Evolutionary conservation across 257 asterid species (phyloP), one percentile per base, ranked within the genome.

Genomic region (Rubia yunnanensis): DNA sequence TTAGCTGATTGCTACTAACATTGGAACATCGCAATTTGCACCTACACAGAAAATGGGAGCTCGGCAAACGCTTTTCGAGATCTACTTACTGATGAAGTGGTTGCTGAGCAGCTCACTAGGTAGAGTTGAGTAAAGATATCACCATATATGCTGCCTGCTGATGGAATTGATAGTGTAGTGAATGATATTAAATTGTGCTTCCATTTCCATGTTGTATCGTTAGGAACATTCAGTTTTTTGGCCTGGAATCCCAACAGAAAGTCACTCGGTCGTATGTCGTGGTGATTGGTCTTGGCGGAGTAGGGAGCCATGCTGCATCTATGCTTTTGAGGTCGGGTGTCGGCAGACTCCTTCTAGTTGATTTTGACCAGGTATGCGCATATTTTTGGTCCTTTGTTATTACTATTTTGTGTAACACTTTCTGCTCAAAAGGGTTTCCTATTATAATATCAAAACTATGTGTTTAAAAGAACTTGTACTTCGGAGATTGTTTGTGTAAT

Each of bases 231-330:
- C 98, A 92, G 78, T 92, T 92, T 80, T 92, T 92, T 80, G 95
- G 96, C 66, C 77, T 85, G 69, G 95, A 87, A 65, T 74, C 86
- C 70, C 94, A 89, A 78, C 81, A 73, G 79, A 92, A 81, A 72
- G 95, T 89, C 66, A 87, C 85, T 66, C 81, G 82, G 61, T 89
- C 96, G 48, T 92, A 80, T 77, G 96, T 89, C 58, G 94, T 92
- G 76, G 88, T 92, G 67, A 88, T 92, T 85, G 95, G 99, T 70
- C 99, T 92, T 74, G 97, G 99, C 53, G 99, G 99, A 66, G 97
- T 92, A 66, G 96, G 97, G 67, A 92, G 97, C 73, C 99, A 92
- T 85, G 99, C 96, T 74, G 99, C 99, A 39, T 79, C 89, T 70
- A 92, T 89, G 96, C 97, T 90, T 80, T 83, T 89, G 86, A 84